phyloP scores from a whole-genome alignment of 1,139 yeast genomes.

The Diutina catenulata region DNA sequence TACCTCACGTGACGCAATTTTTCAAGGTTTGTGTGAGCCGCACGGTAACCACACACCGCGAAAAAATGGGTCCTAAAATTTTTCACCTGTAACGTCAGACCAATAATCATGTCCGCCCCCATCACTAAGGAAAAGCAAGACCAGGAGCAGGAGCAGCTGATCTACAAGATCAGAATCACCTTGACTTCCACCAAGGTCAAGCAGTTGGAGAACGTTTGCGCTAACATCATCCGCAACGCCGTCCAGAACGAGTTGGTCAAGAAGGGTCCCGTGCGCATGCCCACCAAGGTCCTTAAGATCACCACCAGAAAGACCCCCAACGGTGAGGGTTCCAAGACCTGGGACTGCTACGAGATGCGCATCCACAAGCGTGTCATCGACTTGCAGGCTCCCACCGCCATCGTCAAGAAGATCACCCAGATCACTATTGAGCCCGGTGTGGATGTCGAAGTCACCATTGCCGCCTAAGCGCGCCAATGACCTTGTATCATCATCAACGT shows the following conservation, averaged over 20 bases:
- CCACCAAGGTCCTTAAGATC: slow-evolving; percentile 97
- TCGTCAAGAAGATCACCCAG: slow-evolving; percentile 94
- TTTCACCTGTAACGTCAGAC: background rate
- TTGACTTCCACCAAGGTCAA: slow-evolving; percentile 98
- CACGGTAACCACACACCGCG: too few relatives aligned
- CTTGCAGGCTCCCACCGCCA: slow-evolving; percentile 92
- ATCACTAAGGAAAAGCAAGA: slow-evolving; percentile 62
- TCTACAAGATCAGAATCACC: slow-evolving; percentile 98
- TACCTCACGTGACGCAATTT: too few relatives aligned
- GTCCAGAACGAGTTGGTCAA: slow-evolving; percentile 67
- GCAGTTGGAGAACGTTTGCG: slow-evolving; percentile 89
- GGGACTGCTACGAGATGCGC: slow-evolving; percentile 99
- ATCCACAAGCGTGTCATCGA: slow-evolving; percentile 99
- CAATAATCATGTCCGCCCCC: slow-evolving; percentile 50
- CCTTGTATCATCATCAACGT: background rate
- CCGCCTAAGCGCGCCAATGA: slow-evolving; percentile 14
- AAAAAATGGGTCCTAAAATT: too few relatives aligned
- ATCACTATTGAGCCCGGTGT: slow-evolving; percentile 59
- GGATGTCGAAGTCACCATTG: slow-evolving; percentile 22
- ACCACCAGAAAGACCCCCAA: slow-evolving; percentile 99
- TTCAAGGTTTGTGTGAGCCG: too few relatives aligned
- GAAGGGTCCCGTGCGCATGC: slow-evolving; percentile 99
- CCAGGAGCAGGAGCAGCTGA: slow-evolving; percentile 61
- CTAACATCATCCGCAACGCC: slow-evolving; percentile 86
- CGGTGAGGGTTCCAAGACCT: slow-evolving; percentile 99